Evolutionary conservation across 1,139 yeast genomes (phyloP), one percentile per base, ranked within the genome.

Genomic region (Chernovozyma sophiae-reginae): DNA sequence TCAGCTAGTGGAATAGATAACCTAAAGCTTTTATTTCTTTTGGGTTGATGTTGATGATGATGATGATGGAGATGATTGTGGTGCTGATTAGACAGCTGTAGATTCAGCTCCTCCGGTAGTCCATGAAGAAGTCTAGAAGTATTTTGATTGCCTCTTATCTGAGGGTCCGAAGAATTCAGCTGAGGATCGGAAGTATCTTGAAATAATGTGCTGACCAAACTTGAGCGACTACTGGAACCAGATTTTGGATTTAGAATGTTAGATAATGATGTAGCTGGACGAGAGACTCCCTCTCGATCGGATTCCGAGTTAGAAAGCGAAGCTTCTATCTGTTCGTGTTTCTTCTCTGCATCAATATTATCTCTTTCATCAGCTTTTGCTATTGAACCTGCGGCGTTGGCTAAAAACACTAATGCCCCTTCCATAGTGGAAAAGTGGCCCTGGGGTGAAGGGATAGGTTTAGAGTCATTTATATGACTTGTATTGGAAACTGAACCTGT

Each of bases 341-440:
- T 73, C 37, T 70, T 69, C 40, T 73, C 61, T 1, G 85, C 94
- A 55, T 81, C 85, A 24, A 82, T 76, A 30, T 82, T 67, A 51
- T 82, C 85, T 43, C 83, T 61, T 42, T 71, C 80, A 48, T 79
- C 86, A 2, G 82, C 81, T 42, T 74, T 69, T 4, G 89, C 85
- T 20, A 81, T 79, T 4, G 76, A 71, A 0, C 89, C 90, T 0
- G 90, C 90, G 0, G 87, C 86, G 43, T 79, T 79, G 3, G 92
- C 90, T 24, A 84, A 56, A 51, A 79, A 83, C 22, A 78, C 82
- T 43, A 84, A 62, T 0, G 90, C 86, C 11, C 81, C 82, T 49
- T 77, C 84, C 71, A 68, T 67, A 49, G 81, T 76, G 5, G 82
- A 56, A 34, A 61, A 59, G 39, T 58, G 60, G 24, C 12, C 29